A percentile compares a stretch with the other conserved stretches of the same genome.
phyloP scores from a whole-genome alignment of 805 yeast species.

The Kazachstania viticola region DNA sequence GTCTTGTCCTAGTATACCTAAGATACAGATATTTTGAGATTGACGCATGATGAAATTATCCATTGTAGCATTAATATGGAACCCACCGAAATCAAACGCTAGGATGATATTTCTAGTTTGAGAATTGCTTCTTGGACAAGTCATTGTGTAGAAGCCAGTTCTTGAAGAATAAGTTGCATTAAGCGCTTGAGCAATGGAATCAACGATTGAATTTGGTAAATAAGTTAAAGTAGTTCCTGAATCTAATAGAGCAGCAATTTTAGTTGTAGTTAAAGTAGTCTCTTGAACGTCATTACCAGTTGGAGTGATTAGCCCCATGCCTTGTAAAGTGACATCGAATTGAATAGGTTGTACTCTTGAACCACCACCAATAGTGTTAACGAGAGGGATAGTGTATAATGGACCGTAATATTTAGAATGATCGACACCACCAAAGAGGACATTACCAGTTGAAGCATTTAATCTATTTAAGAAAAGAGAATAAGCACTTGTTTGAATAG shows the following conservation, averaged over 20 bases:
- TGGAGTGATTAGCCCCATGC: conserved; percentile 11
- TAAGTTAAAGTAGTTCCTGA: conserved; percentile 44
- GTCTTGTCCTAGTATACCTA: conserved; percentile 28
- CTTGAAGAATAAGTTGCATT: conserved; percentile 33
- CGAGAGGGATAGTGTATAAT: conserved; percentile 38
- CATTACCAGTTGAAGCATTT: conserved; percentile 35
- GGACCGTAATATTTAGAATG: conserved; percentile 47
- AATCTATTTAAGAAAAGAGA: conserved; percentile 47
- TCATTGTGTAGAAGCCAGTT: conserved; percentile 35
- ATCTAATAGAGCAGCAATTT: conserved; percentile 36
- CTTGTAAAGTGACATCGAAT: conserved; percentile 23
- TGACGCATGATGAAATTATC: conserved; percentile 19
- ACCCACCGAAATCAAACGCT: conserved; percentile 49
- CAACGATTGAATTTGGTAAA: conserved; percentile 31
- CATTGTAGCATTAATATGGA: conserved; percentile 40
- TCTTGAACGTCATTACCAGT: conserved; percentile 1
- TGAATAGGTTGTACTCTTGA: conserved; percentile 12
- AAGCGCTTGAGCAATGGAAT: conserved; percentile 25
- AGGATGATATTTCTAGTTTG: conserved; percentile 20
- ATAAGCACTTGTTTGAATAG: conserved; percentile 43
- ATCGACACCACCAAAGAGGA: conserved; percentile 67
- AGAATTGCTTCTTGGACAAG: conserved; percentile 32
- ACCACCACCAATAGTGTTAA: conserved; percentile 27
- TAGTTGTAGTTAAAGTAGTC: conserved; percentile 18
- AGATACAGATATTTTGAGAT: conserved; percentile 27